phyloP scores from a whole-genome alignment of 345 rosid species.

The Hibiscus tridactylites region DNA sequence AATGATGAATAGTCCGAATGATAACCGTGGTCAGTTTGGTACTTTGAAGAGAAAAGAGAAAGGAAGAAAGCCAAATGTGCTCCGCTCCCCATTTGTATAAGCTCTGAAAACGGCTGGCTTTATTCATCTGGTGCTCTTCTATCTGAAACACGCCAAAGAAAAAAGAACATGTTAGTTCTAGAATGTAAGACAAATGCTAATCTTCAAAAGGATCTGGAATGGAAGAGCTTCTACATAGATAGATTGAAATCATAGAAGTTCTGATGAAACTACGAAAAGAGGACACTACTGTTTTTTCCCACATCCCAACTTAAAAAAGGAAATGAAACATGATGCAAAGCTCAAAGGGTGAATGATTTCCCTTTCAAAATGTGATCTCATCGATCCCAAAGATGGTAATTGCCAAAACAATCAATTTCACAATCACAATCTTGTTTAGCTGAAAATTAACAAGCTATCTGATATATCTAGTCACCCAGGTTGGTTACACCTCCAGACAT shows the following conservation, averaged over 20 bases:
- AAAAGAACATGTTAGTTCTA: not conserved
- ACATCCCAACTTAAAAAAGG: not conserved
- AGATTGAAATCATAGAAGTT: not conserved
- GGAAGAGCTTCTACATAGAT: not conserved
- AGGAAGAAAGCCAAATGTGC: not conserved
- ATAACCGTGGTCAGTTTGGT: not conserved
- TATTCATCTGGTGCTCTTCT: constrained; percentile 6
- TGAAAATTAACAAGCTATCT: not conserved
- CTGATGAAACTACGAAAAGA: not conserved
- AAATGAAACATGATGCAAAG: not conserved
- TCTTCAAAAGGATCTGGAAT: not conserved
- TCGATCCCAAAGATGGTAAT: not conserved
- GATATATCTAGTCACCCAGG: not conserved
- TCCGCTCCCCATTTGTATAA: not conserved
- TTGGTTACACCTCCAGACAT: not conserved
- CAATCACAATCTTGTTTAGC: not conserved
- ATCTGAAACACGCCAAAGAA: constrained; percentile 18
- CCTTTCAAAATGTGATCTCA: not conserved
- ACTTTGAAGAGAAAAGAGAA: not conserved
- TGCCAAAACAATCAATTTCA: not conserved
- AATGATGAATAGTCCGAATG: constrained; percentile 1
- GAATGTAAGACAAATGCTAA: not conserved
- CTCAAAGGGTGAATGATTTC: not conserved
- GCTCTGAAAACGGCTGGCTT: not conserved
- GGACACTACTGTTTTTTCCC: not conserved